Evolutionary conservation across 2,329 filamentous ascomycete species (phyloP).

Genomic region (Lachnellula hyalina): DNA sequence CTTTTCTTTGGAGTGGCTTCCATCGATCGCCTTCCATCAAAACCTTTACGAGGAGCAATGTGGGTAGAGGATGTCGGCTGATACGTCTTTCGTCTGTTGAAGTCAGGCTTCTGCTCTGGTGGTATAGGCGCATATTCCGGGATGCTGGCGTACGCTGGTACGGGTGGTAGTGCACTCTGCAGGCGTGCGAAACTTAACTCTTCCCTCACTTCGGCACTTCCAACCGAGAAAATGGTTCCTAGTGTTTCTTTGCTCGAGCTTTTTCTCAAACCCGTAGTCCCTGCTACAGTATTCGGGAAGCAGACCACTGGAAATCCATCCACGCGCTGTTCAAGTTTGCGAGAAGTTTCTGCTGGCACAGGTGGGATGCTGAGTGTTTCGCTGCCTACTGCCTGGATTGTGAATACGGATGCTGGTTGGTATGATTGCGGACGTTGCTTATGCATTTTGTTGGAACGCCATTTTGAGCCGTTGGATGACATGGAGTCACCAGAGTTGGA

Average conservation of each 20-base stretch:
- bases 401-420: conserved; percentile 15
- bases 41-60: conserved; percentile 3
- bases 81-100: conserved; percentile 14
- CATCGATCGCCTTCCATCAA: conserved; percentile 5
- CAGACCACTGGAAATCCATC: conserved; percentile 17
- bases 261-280: conserved; percentile 8
- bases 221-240: conserved; percentile 26
- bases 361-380: conserved; percentile 18
- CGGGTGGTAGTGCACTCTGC: conserved; percentile 20
- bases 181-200: conserved; percentile 20
- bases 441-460: conserved; percentile 1
- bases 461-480: not conserved
- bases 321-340: conserved; percentile 18
- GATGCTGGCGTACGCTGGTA: conserved; percentile 17
- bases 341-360: conserved; percentile 14
- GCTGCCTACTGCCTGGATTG: conserved; percentile 20
- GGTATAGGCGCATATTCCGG: conserved; percentile 7
- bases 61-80: conserved; percentile 4
- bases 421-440: conserved; percentile 7
- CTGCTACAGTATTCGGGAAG: conserved; percentile 20
- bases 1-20: not conserved
- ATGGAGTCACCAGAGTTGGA: not conserved
- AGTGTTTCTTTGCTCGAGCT: conserved; percentile 26
- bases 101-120: conserved; percentile 7
- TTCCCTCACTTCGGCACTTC: conserved; percentile 22